Evolutionary conservation across 805 yeast genomes (phyloP), one percentile per base, ranked within the genome.

Genomic region (Wickerhamiella dianesei): DNA sequence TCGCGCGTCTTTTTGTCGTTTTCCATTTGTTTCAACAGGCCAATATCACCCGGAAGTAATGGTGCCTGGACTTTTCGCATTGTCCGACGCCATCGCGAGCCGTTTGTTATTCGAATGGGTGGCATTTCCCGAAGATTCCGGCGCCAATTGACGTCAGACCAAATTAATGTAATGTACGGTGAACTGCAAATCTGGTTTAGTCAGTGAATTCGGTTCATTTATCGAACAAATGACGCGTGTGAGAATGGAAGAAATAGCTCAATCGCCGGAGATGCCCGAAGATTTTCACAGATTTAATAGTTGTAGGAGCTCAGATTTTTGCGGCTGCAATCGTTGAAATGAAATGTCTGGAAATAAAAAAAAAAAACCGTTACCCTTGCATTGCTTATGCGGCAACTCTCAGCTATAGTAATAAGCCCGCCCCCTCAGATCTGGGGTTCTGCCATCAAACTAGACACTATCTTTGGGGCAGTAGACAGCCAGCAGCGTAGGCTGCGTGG

Each of bases 11-110:
- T 48, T 21, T 47, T 51, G 40, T 57, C 56, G 29, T 50, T 53
- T 25, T 58, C 64, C 21, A 59, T 45, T 36, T 57, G 53, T 8
- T 44, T 44, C 17, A 57, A 42, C 3, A 55, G 19, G 1, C 45
- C 50, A n/a, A 41, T 39, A 32, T 56, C 60, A 1, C 59, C 58
- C 1, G 59, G 59, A 1, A 57, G 45, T 18, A 56, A 18, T 8
- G 59, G 58, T 20, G 46, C 35, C 17, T 41, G 37, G 9, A 43
- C 20, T 19, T 48, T 50, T 19, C 29, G 41, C 21, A 12, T 29
- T 1, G 53, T 32, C 37, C 43, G 45, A 12, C 41, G 44, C 20
- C 22, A 50, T 44, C 32, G 44, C 13, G 36, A 25, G 16, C 21
- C 13, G 18, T 25, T 21, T 20, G 44, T 41, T 35, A 41, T 21